Evolutionary conservation across 805 yeast species (phyloP).

Genomic region (Metschnikowia drakensbergensis): DNA sequence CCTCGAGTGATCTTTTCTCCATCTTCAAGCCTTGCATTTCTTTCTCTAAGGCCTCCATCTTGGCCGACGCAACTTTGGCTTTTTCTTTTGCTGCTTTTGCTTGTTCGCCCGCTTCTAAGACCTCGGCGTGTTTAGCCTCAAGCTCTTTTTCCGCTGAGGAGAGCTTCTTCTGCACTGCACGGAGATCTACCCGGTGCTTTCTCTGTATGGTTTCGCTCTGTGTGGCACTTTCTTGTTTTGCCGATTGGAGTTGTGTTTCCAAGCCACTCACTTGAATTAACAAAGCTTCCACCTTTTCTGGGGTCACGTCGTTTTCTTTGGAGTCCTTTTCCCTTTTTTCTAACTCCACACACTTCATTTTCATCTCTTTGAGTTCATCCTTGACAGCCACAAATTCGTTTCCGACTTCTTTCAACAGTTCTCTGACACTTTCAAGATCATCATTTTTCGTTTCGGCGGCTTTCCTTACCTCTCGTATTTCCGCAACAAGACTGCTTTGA

Average conservation of each 20-base stretch:
- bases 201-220: background rate
- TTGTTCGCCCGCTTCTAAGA: background rate
- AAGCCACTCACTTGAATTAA: background rate
- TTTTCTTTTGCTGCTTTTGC: background rate
- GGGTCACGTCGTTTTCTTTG: conserved; percentile 1
- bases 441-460: conserved; percentile 32
- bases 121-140: background rate
- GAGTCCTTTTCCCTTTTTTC: conserved; percentile 17
- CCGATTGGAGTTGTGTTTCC: background rate
- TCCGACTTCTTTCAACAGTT: conserved; percentile 74
- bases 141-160: background rate
- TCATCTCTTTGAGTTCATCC: conserved; percentile 40
- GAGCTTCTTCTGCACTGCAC: conserved; percentile 1
- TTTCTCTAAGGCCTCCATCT: background rate
- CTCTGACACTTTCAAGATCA: conserved; percentile 68
- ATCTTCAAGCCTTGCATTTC: background rate
- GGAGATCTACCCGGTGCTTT: conserved; percentile 1
- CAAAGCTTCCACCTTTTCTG: background rate
- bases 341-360: conserved; percentile 13
- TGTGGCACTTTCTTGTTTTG: background rate
- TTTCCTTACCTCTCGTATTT: conserved; percentile 21
- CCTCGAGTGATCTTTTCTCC: background rate
- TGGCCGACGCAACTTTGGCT: background rate
- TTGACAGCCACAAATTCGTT: conserved; percentile 71
- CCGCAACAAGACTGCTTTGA: conserved; percentile 11